Percentiles rank a stretch among this genome's conserved stretches.
Evolutionary conservation across 371 early-diverging fungal species (phyloP).

Genomic region (Gilbertella persicaria): DNA sequence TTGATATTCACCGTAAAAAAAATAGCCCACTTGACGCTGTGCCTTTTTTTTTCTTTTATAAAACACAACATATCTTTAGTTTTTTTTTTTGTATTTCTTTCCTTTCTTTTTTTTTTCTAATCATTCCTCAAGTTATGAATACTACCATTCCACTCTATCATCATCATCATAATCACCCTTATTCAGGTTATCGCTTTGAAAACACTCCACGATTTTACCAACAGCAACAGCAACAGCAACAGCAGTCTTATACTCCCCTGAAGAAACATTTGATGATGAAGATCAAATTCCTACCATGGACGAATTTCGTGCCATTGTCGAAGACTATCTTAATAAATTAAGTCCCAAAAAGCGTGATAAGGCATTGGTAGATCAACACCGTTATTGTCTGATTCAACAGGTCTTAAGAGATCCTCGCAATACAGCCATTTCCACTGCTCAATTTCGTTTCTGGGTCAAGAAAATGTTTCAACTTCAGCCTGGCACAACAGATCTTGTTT

Average conservation of each 20-base stretch:
- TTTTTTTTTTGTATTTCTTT: slow-evolving; percentile 4
- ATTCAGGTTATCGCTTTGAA: slow-evolving; percentile 29
- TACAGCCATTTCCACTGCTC: slow-evolving; percentile 64
- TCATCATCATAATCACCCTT: slow-evolving; percentile 25
- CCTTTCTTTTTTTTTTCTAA: neutral
- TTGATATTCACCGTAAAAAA: slow-evolving; percentile 24
- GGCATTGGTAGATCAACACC: slow-evolving; percentile 56
- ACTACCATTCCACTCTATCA: slow-evolving; percentile 21
- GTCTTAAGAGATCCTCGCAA: slow-evolving; percentile 61
- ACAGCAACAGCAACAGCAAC: no score
- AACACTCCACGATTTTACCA: slow-evolving; percentile 17
- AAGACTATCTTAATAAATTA: slow-evolving; percentile 57
- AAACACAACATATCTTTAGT: no score
- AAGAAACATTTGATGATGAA: slow-evolving; percentile 36
- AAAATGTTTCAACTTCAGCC: slow-evolving; percentile 62
- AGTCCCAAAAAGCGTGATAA: slow-evolving; percentile 66
- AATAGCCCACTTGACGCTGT: neutral
- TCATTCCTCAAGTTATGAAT: slow-evolving; percentile 21
- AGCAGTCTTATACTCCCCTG: slow-evolving; percentile 12
- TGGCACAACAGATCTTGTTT: slow-evolving; percentile 47
- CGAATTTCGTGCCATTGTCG: slow-evolving; percentile 44
- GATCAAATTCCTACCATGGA: slow-evolving; percentile 44
- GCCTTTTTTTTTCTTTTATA: slow-evolving; percentile 2
- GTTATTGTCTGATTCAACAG: slow-evolving; percentile 56
- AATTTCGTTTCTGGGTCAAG: slow-evolving; percentile 69